Evolutionary conservation across 768 basidiomycete species (phyloP).

Genomic region (Lepiota brunneoincarnata): DNA sequence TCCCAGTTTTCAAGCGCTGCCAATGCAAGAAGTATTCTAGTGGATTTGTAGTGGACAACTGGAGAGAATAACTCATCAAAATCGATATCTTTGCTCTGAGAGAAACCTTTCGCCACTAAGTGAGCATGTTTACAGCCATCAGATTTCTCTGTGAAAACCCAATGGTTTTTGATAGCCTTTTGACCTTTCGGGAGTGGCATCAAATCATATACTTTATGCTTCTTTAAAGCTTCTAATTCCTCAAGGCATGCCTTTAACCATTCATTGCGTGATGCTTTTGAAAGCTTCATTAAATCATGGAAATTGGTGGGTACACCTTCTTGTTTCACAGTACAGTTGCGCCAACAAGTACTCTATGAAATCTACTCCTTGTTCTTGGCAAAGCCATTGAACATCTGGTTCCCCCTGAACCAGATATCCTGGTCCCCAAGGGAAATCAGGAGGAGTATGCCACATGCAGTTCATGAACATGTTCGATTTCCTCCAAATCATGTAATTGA

Average conservation of each 20-base stretch:
- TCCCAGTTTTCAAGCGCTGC: conserved; percentile 31
- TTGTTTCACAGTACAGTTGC: too few species aligned
- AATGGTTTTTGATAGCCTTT: conserved; percentile 16
- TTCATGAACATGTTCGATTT: too few species aligned
- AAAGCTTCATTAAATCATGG: not conserved
- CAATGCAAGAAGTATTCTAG: conserved; percentile 12
- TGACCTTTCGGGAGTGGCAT: conserved; percentile 11
- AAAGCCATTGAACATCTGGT: too few species aligned
- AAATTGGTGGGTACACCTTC: not conserved
- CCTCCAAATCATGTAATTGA: too few species aligned
- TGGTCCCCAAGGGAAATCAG: too few species aligned
- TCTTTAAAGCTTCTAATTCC: not conserved
- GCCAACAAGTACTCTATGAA: too few species aligned
- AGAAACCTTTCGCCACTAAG: conserved; percentile 18
- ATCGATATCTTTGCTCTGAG: conserved; percentile 14
- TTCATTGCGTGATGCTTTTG: not conserved
- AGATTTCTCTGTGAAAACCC: conserved; percentile 19
- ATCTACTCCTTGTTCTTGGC: too few species aligned
- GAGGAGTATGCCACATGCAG: too few species aligned
- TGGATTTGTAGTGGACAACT: conserved; percentile 11
- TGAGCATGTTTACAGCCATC: conserved; percentile 17
- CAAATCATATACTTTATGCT: not conserved
- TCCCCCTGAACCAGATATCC: too few species aligned
- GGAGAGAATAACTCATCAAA: conserved; percentile 13
- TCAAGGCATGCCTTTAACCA: not conserved